Base-by-base conservation (phyloP, 176 grass and related monocot genomes). In the Bothriochloa decipiens region DNA sequence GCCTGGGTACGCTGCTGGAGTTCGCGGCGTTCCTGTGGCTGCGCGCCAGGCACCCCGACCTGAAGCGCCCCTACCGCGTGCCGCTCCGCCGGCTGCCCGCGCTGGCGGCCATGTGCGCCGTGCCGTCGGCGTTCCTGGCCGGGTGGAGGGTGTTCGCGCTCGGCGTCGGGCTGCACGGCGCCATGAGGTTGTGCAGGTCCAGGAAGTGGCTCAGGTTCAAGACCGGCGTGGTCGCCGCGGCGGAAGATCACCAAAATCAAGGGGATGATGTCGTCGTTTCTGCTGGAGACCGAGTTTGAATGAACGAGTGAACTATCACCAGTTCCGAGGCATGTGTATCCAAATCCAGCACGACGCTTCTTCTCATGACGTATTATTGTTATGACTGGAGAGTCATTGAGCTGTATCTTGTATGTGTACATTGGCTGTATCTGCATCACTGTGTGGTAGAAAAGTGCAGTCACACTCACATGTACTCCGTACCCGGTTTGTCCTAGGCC, bases 1-100 rank as follows among this genome's bases (percentile, higher is more conserved):
- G 87, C 81, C 78, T 92, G 4, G 91, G 84, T 43, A 89, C 87
- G 81, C 81, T 92, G 37, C 85, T 89, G 12, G 84, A 89, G 87
- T 92, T 92, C 73, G 84, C 73, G 15, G 76, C 87, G 3, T 92
- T 92, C 84, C 77, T 92, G 58, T 84, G 77, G 50, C 76, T 92
- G 15, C 74, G 84, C 49, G 52, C 78, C 25, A 72, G 1, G 27
- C 47, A n/a, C 11, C 91, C 87, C 0, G 58, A 32, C 13, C 87
- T 88, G 18, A 69, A 82, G 72, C 80, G 90, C 0, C 87, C 90
- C 40, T 92, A 89, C 74, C 77, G 78, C 64, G 88, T 89, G 70
- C 88, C 85, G n/a, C 80, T 91, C 8, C 35, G 33, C 13, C 45
- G 33, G 45, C 87, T 88, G 3, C 81, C 75, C 0, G 75, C 81